Base-by-base conservation (phyloP, 2,329 filamentous ascomycete species). In the Trichoderma citrinoviride region DNA sequence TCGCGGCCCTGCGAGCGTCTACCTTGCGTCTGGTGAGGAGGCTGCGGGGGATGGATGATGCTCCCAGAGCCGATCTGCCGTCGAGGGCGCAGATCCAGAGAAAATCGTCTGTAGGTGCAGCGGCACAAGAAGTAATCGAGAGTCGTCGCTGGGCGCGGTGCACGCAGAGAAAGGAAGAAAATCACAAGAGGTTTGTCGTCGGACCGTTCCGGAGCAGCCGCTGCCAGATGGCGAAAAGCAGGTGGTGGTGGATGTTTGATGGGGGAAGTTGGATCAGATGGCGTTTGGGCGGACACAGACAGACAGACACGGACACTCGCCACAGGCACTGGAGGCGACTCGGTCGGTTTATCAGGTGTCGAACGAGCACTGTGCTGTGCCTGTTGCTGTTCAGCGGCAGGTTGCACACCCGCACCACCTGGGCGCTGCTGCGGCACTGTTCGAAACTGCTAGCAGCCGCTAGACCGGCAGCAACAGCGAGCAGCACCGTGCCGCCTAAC, bases 171-270 rank as follows among this genome's bases (percentile, higher is more conserved):
- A 46, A 23, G 21, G 23, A 21, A 15, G 21, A 19, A 27, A 54
- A 37, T n/a, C n/a, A 52, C 54, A 54, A n/a, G 50, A 43, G 25
- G 23, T 46, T 37, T 46, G 2, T 53, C 25, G 15, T 62, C 58
- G 58, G 49, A 62, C 58, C 49, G 49, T 53, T 62, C 58, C 49
- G 58, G 58, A 53, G 47, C 58, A 54, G 58, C 58, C 58, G 58
- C 58, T 62, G 29, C 58, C 58, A 62, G 47, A 62, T 37, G 49
- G 58, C 58, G 29, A 49, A 62, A 60, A 47, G 47, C 17, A 37
- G 41, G 23, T 37, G 50, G 47, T 23, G 49, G 46, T 41, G 21
- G 56, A 40, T n/a, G 44, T 40, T 46, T 62, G 49, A 62, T 62
- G 47, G 58, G 21, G 27, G 41, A 37, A 25, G 23, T 14, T 37